Evolutionary conservation across 768 basidiomycete species (phyloP).

Genomic region (Auricularia auricula-judae): DNA sequence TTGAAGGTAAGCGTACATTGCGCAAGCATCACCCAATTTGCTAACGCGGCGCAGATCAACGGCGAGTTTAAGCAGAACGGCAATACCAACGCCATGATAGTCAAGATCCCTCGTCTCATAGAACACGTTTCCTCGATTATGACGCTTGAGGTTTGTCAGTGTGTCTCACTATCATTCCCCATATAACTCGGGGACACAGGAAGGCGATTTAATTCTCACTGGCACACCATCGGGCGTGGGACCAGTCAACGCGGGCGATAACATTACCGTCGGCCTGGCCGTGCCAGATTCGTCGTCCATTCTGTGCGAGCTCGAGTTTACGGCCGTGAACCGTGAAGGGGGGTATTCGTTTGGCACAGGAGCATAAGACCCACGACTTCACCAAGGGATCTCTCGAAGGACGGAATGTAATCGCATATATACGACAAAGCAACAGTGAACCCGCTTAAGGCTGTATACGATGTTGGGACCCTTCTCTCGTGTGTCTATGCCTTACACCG

Average conservation of each 20-base stretch:
- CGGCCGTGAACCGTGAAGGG: conserved; percentile 51
- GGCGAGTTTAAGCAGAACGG: conserved; percentile 76
- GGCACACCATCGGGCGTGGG: conserved; percentile 92
- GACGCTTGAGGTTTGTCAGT: conserved; percentile 68
- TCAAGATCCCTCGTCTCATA: conserved; percentile 77
- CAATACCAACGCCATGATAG: conserved; percentile 82
- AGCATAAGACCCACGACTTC: background rate
- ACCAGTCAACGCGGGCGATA: conserved; percentile 62
- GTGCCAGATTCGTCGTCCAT: conserved; percentile 40
- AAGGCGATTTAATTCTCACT: conserved; percentile 84
- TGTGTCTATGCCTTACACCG: background rate
- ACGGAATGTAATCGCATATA: background rate
- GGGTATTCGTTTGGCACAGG: conserved; percentile 45
- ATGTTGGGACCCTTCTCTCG: background rate
- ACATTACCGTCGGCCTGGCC: conserved; percentile 59
- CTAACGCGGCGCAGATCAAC: conserved; percentile 50
- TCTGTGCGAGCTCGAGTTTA: conserved; percentile 54
- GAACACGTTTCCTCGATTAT: conserved; percentile 92
- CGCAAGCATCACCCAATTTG: background rate
- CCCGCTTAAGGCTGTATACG: background rate
- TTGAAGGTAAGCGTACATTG: conserved; percentile 43
- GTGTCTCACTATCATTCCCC: background rate
- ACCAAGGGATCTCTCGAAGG: background rate
- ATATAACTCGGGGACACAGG: conserved; percentile 31
- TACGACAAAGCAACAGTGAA: background rate